Percentiles rank a stretch among this genome's conserved stretches.
Conservation (phyloP, 163 green algal species). For the Scenedesmus sp. region DNA sequence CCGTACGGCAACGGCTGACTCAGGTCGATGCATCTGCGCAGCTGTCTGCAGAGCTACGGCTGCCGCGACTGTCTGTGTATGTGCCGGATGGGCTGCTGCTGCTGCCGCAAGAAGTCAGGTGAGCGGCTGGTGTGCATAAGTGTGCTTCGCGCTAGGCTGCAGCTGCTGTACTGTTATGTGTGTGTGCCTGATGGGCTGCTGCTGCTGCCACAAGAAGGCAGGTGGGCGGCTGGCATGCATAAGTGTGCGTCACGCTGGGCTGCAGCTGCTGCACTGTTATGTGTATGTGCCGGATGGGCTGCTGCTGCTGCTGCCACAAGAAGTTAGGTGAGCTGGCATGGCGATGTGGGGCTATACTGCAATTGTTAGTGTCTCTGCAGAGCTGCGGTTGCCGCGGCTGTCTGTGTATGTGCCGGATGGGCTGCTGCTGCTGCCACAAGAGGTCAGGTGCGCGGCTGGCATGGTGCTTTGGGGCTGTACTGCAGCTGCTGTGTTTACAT, state of each 20-base stretch:
- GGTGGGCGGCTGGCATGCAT: not conserved
- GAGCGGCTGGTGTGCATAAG: not conserved
- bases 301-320: slow-evolving; percentile 28
- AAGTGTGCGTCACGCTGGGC: not conserved
- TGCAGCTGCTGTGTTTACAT: not conserved
- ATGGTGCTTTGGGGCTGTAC: not conserved
- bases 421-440: slow-evolving; percentile 2
- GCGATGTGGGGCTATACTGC: not conserved
- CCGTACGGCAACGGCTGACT: slow-evolving; percentile 17
- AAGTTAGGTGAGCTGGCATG: not conserved
- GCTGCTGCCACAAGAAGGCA: slow-evolving; percentile 26
- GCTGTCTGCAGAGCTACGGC: slow-evolving; percentile 20
- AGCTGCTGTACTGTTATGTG: not conserved
- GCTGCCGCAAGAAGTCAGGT: slow-evolving; percentile 36
- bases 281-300: slow-evolving; percentile 22
- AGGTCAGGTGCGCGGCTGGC: slow-evolving; percentile 3
- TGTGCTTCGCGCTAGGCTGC: not conserved
- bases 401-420: slow-evolving; percentile 28
- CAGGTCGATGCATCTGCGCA: slow-evolving; percentile 12
- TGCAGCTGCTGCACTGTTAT: not conserved
- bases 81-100: slow-evolving; percentile 35
- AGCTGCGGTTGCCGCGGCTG: slow-evolving; percentile 15
- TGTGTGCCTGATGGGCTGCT: slow-evolving; percentile 33
- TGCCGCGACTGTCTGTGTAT: slow-evolving; percentile 33
- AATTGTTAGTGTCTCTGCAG: not conserved